Conservation (phyloP, 1,284 basidiomycete species). For the Trichosporon sp. region DNA sequence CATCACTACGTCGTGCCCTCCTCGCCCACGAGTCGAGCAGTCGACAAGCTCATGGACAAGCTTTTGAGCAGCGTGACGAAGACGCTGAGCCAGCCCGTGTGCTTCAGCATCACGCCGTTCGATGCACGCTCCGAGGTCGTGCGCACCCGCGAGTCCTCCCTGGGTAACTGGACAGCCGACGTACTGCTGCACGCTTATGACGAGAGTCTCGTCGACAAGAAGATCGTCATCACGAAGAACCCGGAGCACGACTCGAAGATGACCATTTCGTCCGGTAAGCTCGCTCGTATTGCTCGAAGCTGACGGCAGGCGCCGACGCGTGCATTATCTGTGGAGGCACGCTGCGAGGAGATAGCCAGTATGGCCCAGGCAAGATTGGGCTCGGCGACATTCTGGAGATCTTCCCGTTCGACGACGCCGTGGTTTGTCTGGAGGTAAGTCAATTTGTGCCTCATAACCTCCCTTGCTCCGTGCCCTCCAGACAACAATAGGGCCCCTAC, state of each 20-base stretch:
- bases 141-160: slow-evolving; percentile 68
- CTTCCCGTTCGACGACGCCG: slow-evolving; percentile 83
- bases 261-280: slow-evolving; percentile 6
- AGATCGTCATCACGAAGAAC: slow-evolving; percentile 14
- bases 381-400: slow-evolving; percentile 78
- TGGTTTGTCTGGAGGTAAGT: slow-evolving; percentile 68
- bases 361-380: slow-evolving; percentile 76
- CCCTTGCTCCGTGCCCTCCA: no score
- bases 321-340: slow-evolving; percentile 85
- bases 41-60: slow-evolving; percentile 67
- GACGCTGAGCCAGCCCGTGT: slow-evolving; percentile 72
- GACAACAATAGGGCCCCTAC: no score
- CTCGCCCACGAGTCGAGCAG: slow-evolving; percentile 64
- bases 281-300: slow-evolving; percentile 39
- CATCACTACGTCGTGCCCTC: slow-evolving; percentile 67
- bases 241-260: not conserved
- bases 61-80: slow-evolving; percentile 72
- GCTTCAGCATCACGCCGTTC: slow-evolving; percentile 67
- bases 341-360: slow-evolving; percentile 79
- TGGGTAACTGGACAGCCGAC: slow-evolving; percentile 89
- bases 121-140: slow-evolving; percentile 76
- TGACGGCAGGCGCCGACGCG: slow-evolving; percentile 64
- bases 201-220: slow-evolving; percentile 62
- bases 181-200: slow-evolving; percentile 83
- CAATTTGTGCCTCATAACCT: no score